phyloP scores from a whole-genome alignment of 2,329 filamentous ascomycete genomes.

The Cytospora schulzeri region DNA sequence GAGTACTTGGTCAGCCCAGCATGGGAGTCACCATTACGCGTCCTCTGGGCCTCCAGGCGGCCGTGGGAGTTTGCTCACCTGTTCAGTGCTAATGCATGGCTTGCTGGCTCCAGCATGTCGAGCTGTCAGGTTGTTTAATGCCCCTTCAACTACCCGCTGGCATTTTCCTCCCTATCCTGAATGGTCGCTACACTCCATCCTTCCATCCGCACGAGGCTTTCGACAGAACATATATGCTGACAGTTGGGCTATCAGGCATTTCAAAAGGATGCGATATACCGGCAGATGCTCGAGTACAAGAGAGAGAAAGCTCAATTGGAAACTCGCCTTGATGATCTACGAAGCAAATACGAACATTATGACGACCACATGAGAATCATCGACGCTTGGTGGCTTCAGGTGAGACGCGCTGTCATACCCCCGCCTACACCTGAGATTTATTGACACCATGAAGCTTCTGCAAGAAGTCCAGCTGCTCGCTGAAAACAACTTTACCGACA shows the following conservation, averaged over 20 bases:
- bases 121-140: conserved; percentile 37
- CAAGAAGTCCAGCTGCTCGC: conserved; percentile 66
- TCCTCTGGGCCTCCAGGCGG: conserved; percentile 31
- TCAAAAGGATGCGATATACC: conserved; percentile 94
- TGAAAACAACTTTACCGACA: conserved; percentile 49
- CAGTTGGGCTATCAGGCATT: conserved; percentile 65
- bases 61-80: conserved; percentile 33
- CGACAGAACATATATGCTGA: conserved; percentile 39
- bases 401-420: conserved; percentile 47
- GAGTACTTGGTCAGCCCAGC: background rate
- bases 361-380: conserved; percentile 91
- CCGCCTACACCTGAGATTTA: conserved; percentile 24
- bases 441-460: conserved; percentile 51
- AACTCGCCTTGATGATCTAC: conserved; percentile 75
- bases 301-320: conserved; percentile 84
- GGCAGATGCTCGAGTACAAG: conserved; percentile 98
- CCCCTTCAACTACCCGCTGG: conserved; percentile 24
- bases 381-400: conserved; percentile 94
- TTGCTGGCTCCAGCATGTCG: conserved; percentile 46
- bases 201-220: conserved; percentile 31
- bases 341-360: conserved; percentile 77
- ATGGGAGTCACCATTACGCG: conserved; percentile 27
- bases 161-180: conserved; percentile 23
- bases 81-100: conserved; percentile 48
- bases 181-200: conserved; percentile 30